Evolutionary conservation across 2,329 filamentous ascomycete genomes (phyloP), one percentile per base, ranked within the genome.

Genomic region (Dactylellina parvicollis): DNA sequence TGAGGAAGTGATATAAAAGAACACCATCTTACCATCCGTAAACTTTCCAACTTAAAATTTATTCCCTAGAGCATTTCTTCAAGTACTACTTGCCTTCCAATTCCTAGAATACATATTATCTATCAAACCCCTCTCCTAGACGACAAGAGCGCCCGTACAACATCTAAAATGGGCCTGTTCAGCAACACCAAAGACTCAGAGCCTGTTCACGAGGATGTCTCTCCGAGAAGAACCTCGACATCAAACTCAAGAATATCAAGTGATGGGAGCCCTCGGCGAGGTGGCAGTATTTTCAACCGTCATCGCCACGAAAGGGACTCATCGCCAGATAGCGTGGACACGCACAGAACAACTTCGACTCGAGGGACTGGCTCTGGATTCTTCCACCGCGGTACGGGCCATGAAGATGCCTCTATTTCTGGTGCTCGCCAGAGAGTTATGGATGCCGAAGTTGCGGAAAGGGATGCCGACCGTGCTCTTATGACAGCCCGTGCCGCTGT

Each of bases 391-490:
- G 55, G 55, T 1, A 40, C 42, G 10, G 67, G 52, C 3, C 46
- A 59, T 10, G 67, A 72, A 22, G 67, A 72, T 20, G 57, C 67
- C 1, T 72, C 67, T 20, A 72, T 72, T 18, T 34, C 67, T 16
- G 52, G 67, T 20, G 67, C 67, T 10, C 50, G 67, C 4, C 67
- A 72, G 32, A 20, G 59, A 22, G 67, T 72, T 36, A 72, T 72
- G n/a, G 67, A 72, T 20, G 67, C 67, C 30, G 67, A 72, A 52
- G 50, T 72, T 16, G 67, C 67, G 7, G 67, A 72, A 60, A 24
- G 67, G 40, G 67, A 72, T n/a, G 67, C 67, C 24, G 67, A 72
- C n/a, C 50, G 67, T 8, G 67, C 67, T n/a, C 50, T 72, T 14
- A 72, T 72, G 57, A 59, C 67, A 4, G 67, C 67, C 10, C 22